Conservation (phyloP, 169 alveolate genomes). For the Eimeria necatrix region DNA sequence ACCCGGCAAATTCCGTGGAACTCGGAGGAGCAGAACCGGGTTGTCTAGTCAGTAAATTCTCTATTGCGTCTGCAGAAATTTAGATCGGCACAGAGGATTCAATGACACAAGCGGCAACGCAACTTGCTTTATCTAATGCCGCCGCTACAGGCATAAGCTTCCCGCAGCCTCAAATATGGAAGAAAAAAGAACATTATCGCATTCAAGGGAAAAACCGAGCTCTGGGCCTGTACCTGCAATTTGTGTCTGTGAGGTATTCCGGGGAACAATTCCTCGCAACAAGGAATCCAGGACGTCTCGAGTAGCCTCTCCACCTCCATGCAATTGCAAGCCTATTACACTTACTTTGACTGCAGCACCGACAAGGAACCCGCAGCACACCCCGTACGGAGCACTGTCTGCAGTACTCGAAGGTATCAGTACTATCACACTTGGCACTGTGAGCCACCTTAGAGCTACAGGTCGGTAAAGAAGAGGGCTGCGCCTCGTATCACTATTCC, state of each 20-base stretch:
- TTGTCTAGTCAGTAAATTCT: constrained; percentile 17
- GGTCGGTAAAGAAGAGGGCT: no score
- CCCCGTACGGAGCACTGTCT: no score
- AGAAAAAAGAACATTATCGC: background rate
- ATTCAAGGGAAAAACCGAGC: background rate
- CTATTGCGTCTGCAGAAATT: constrained; percentile 37
- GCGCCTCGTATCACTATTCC: no score
- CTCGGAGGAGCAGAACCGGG: constrained; percentile 28
- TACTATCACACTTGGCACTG: no score
- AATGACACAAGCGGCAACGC: no score
- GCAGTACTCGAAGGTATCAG: no score
- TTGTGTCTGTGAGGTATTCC: background rate
- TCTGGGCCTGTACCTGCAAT: constrained; percentile 41
- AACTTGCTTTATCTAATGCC: no score
- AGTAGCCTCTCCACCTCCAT: background rate
- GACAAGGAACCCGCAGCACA: background rate
- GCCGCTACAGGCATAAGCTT: no score
- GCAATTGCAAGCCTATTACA: background rate
- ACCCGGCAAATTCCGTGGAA: constrained; percentile 16
- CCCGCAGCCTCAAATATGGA: background rate
- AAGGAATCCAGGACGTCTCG: background rate
- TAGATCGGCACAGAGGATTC: no score
- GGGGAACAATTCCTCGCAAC: constrained; percentile 8
- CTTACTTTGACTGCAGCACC: constrained; percentile 18
- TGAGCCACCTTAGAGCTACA: no score